A percentile compares a stretch with the other conserved stretches of the same genome.
These are phyloP conservation scores for Yueomyces sp. DNA, from an alignment of 805 yeast species.

Conservation along the genomic window DNA sequence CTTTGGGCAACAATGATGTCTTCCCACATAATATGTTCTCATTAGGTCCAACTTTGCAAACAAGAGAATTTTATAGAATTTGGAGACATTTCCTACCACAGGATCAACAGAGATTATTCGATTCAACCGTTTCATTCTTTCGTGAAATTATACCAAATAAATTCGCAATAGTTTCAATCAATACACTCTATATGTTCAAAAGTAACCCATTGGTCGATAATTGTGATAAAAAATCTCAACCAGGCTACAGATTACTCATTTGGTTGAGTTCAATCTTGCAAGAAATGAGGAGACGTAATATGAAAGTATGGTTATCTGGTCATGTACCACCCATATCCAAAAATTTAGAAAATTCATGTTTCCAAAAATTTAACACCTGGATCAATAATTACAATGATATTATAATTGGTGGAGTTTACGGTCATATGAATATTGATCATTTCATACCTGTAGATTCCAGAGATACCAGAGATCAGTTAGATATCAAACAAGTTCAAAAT, in stretches of 20 bases:
- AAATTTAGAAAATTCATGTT: constrained; percentile 62
- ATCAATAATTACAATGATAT: constrained; percentile 71
- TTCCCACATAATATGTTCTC: constrained; percentile 80
- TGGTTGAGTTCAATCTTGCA: constrained; percentile 69
- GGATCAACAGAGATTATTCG: constrained; percentile 62
- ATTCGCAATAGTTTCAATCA: constrained; percentile 66
- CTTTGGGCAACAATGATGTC: constrained; percentile 78
- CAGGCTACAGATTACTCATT: constrained; percentile 63
- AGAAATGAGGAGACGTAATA: constrained; percentile 56
- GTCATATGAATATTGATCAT: constrained; percentile 87
- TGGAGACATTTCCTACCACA: constrained; percentile 69
- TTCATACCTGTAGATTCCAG: constrained; percentile 53
- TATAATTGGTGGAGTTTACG: constrained; percentile 70
- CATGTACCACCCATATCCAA: constrained; percentile 82
- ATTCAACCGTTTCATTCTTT: constrained; percentile 61
- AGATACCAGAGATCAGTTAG: background rate
- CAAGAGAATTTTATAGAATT: constrained; percentile 58
- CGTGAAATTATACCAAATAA: constrained; percentile 68
- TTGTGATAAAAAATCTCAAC: constrained; percentile 59
- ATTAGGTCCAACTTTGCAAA: constrained; percentile 81
- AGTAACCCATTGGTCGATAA: constrained; percentile 73
- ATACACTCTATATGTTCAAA: constrained; percentile 62
- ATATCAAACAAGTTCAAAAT: constrained; percentile 15
- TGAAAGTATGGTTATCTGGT: constrained; percentile 81
- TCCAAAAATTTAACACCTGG: constrained; percentile 69